phyloP scores from a whole-genome alignment of 2,329 filamentous ascomycete genomes.

The Fusarium brevicatenulatum region DNA sequence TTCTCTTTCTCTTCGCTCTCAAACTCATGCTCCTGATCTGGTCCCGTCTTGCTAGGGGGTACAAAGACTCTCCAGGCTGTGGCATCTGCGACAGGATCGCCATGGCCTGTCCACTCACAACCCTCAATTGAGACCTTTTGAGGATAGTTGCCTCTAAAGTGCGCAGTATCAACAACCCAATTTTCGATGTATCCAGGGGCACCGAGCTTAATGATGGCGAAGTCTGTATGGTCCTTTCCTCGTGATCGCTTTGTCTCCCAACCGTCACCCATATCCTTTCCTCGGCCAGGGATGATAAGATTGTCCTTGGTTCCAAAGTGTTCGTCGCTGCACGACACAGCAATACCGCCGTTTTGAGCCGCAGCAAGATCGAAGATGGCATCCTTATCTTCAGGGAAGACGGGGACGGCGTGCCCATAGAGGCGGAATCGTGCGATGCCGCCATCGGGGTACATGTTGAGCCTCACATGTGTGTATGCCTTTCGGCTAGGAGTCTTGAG shows the following conservation, averaged over 20 bases:
- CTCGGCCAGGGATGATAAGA: slow-evolving; percentile 79
- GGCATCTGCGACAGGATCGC: slow-evolving; percentile 66
- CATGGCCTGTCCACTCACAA: slow-evolving; percentile 63
- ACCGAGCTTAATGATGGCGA: slow-evolving; percentile 81
- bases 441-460: slow-evolving; percentile 88
- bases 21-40: slow-evolving; percentile 78
- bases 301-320: slow-evolving; percentile 87
- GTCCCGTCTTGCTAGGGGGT: slow-evolving; percentile 73
- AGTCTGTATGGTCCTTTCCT: slow-evolving; percentile 78
- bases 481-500: slow-evolving; percentile 68
- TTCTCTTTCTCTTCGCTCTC: slow-evolving; percentile 63
- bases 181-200: slow-evolving; percentile 71
- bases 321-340: slow-evolving; percentile 80
- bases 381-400: slow-evolving; percentile 74
- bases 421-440: slow-evolving; percentile 84
- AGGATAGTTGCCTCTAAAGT: slow-evolving; percentile 86
- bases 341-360: slow-evolving; percentile 81
- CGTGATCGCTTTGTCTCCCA: slow-evolving; percentile 86
- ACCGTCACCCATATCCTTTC: slow-evolving; percentile 87
- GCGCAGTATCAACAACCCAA: slow-evolving; percentile 81
- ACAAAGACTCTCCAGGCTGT: slow-evolving; percentile 74
- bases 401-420: slow-evolving; percentile 79
- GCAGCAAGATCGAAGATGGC: slow-evolving; percentile 80
- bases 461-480: slow-evolving; percentile 80
- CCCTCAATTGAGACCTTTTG: slow-evolving; percentile 77